Base-by-base conservation (phyloP, 1,284 basidiomycete genomes). In the Tilletia walkeri region DNA sequence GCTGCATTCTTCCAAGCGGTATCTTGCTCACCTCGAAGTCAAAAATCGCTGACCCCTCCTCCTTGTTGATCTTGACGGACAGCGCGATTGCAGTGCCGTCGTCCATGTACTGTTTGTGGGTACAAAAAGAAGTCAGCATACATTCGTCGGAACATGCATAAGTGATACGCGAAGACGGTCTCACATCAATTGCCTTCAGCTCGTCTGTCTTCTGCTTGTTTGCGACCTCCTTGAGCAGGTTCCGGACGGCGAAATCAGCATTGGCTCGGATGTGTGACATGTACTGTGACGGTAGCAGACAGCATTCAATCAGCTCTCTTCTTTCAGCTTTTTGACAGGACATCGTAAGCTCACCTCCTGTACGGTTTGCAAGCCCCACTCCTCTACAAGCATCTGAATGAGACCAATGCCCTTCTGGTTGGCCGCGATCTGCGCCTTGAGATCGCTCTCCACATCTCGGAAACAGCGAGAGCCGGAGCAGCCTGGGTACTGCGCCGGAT, bases 351-450 rank as follows among this genome's bases (percentile, higher is more conserved):
- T 65, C 53, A 72, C 71, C 20, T 65, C 66, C 81, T 97, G 94
- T 1, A 97, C 95, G 0, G 90, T 93, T 68, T 89, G 85, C 48
- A 97, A 87, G 2, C 91, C 89, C 81, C 95, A 96, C 77, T 98
- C 94, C 6, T 89, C 88, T 50, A 95, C 90, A 75, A 97, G 91
- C 89, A 81, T 67, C 71, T 78, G 75, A 69, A 79, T 76, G 56
- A 83, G 68, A 24, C 75, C 77, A 72, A 84, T 89, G 16, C 94
- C 95, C 86, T 96, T 97, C 84, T 95, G 89, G 83, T 96, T 97
- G 18, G 95, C 95, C 0, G 94, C 93, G 72, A 98, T 92, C 90
- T 96, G 94, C 68, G 95, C 94, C 84, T 95, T 94, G 71, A 97
- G 84, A 83, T 97, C 95, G 76, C 91, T 91, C 86, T 95, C 92